Evolutionary conservation across 345 rosid genomes (phyloP), one percentile per base, ranked within the genome.

Genomic region (Psidium friedrichsthalianum): DNA sequence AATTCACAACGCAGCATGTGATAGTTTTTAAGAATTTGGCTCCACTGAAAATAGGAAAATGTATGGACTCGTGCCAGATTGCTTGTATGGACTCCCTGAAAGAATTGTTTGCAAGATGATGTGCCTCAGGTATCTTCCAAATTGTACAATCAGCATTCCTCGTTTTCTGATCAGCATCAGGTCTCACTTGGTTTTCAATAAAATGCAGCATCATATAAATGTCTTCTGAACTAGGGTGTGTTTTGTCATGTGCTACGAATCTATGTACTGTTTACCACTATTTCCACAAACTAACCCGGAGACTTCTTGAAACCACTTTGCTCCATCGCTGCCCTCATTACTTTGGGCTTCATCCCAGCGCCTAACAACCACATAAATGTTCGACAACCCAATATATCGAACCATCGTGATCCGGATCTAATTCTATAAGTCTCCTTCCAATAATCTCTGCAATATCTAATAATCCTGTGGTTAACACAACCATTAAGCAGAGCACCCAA

Each of bases 401-500:
- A 18, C 96, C 98, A 59, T 93, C 97, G 56, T 93, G 91, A 85
- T 92, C 88, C 0, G 98, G 98, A 82, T 97, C 92, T 84, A 95
- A 51, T 87, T 93, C 98, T 21, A 95, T 76, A 86, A 95, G 96
- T 91, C 87, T 94, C 92, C 89, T 93, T 81, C 99, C 98, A 8
- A 92, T 90, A 53, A 83, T 86, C 82, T 94, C 95, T 3, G 98
- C 98, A 83, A 95, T 91, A 83, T 93, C 95, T 24, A 91, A 87
- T 85, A 90, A 90, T 90, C 53, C 93, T 89, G 57, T 94, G 92
- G 89, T 90, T 95, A 85, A 95, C 81, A 82, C 99, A 95, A 20
- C 98, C 97, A 49, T 85, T 93, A 32, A 94, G 91, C 74, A 95
- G 90, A 85, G 98, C 95, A 61, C 98, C 97, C 25, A 94, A 88